Conservation (phyloP, 495 filamentous ascomycete genomes). For the Eremomyces bilateralis region DNA sequence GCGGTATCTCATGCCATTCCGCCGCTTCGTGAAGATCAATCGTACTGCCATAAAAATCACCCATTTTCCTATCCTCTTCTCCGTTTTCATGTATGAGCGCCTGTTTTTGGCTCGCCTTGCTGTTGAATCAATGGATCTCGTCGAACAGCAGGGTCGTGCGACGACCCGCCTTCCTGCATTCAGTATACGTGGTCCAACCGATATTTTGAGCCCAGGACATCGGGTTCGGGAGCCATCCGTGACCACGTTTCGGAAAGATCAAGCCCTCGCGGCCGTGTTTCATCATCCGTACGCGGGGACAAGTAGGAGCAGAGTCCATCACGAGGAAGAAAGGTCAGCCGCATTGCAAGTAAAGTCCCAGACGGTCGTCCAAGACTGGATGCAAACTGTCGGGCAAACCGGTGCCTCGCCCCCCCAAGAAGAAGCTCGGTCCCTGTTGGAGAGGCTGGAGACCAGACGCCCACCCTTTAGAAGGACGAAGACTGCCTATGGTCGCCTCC, state of each 20-base stretch:
- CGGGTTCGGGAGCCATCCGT: constrained; percentile 62
- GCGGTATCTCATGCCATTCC: constrained; percentile 55
- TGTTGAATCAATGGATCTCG: constrained; percentile 54
- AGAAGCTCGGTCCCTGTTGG: constrained; percentile 34
- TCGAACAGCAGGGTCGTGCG: constrained; percentile 26
- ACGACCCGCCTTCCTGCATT: constrained; percentile 11
- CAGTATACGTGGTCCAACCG: constrained; percentile 19
- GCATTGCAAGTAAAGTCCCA: too few species aligned
- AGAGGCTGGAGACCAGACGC: constrained; percentile 29
- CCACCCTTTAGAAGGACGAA: constrained; percentile 17
- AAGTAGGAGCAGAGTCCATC: constrained; percentile 1
- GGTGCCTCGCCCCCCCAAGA: constrained; percentile 41
- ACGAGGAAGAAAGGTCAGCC: too few species aligned
- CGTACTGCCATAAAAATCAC: constrained; percentile 73
- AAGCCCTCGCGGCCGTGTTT: constrained; percentile 84
- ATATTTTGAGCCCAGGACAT: constrained; percentile 41
- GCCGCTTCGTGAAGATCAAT: constrained; percentile 59
- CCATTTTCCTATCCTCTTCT: constrained; percentile 65
- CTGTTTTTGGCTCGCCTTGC: constrained; percentile 43
- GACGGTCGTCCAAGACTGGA: constrained; percentile 66
- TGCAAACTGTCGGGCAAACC: constrained; percentile 48
- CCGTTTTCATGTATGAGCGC: constrained; percentile 74
- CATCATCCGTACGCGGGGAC: constrained; percentile 32
- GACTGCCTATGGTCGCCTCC: too few species aligned
- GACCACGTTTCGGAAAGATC: constrained; percentile 68